phyloP scores from a whole-genome alignment of 306 rosid species.

The Quercus mongolica region DNA sequence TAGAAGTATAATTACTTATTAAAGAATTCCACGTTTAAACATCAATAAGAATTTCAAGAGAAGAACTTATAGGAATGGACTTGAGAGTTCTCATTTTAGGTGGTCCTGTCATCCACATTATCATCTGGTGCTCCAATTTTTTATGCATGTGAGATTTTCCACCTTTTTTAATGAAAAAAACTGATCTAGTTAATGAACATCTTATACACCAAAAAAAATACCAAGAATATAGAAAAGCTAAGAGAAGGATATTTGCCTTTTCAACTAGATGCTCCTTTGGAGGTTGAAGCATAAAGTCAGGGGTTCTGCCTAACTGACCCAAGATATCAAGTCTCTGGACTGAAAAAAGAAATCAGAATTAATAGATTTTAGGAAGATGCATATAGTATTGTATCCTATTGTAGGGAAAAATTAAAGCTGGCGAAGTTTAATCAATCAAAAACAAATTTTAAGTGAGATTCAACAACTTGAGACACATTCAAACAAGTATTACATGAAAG shows the following conservation, averaged over 20 bases:
- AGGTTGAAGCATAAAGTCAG: conserved; percentile 45
- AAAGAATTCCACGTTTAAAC: no score
- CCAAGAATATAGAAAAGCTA: neutral
- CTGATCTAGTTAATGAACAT: conserved; percentile 1
- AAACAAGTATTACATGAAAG: neutral
- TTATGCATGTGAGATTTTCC: neutral
- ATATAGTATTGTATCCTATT: neutral
- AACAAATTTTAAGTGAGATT: neutral
- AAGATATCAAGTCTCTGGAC: conserved; percentile 40
- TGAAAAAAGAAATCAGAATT: conserved; percentile 25
- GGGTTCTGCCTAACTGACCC: conserved; percentile 39
- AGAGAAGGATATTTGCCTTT: conserved; percentile 36
- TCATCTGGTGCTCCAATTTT: neutral
- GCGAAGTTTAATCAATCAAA: neutral
- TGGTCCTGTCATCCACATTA: neutral
- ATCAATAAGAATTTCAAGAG: no score
- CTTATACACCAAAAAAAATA: neutral
- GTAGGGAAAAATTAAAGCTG: neutral
- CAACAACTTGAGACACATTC: neutral
- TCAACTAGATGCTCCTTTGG: conserved; percentile 81
- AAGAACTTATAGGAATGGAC: no score
- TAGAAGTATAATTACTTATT: no score
- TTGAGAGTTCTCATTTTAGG: neutral
- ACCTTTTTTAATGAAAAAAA: neutral
- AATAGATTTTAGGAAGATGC: neutral